phyloP scores from a whole-genome alignment of 495 filamentous ascomycete genomes.

The Rusavskia elegans region DNA sequence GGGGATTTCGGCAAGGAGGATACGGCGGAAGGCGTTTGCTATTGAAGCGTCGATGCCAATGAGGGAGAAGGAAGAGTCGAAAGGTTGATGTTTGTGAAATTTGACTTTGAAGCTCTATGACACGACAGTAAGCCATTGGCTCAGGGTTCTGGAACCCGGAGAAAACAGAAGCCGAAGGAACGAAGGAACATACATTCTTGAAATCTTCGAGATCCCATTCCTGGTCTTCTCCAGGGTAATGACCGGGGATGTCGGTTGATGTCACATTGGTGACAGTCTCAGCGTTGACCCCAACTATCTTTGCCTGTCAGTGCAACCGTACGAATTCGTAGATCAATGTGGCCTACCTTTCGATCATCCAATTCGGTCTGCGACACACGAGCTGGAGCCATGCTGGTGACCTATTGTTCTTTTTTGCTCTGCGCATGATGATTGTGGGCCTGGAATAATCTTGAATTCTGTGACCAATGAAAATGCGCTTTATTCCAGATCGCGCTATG shows the following conservation, averaged over 20 bases:
- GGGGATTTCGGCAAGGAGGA: slow-evolving; percentile 88
- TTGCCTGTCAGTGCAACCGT: background rate
- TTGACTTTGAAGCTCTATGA: slow-evolving; percentile 49
- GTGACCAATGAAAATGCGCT: background rate
- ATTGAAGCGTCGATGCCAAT: slow-evolving; percentile 83
- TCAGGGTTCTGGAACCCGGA: too few species aligned
- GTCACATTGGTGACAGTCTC: slow-evolving; percentile 81
- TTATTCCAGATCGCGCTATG: background rate
- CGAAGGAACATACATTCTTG: slow-evolving; percentile 31
- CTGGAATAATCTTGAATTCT: too few species aligned
- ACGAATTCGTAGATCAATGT: slow-evolving; percentile 7
- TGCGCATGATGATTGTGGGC: background rate
- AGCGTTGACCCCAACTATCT: slow-evolving; percentile 73
- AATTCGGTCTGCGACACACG: slow-evolving; percentile 32
- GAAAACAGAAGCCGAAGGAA: too few species aligned
- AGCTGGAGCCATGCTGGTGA: slow-evolving; percentile 30
- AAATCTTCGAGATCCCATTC: slow-evolving; percentile 71
- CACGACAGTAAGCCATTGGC: background rate
- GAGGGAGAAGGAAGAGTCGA: slow-evolving; percentile 74
- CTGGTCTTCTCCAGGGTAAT: slow-evolving; percentile 83
- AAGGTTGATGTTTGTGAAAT: slow-evolving; percentile 64
- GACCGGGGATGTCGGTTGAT: slow-evolving; percentile 77
- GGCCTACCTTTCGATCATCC: slow-evolving; percentile 31
- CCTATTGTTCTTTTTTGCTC: background rate
- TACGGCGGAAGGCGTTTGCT: slow-evolving; percentile 95